A percentile compares a stretch with the other conserved stretches of the same genome.
Evolutionary conservation across 2,329 filamentous ascomycete species (phyloP).

Genomic region (Cordyceps cicadae): DNA sequence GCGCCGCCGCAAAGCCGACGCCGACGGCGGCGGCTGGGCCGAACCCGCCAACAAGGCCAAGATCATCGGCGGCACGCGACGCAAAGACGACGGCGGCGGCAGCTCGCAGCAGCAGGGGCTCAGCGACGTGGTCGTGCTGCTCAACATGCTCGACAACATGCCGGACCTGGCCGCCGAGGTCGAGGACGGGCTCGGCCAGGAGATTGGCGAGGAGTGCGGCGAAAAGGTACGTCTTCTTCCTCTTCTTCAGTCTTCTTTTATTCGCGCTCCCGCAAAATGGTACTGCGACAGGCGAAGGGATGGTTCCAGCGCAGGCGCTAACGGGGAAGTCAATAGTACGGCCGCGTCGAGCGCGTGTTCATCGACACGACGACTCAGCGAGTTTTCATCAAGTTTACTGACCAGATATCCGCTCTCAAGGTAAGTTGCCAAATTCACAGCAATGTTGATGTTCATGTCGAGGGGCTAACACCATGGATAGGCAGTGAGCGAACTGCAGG

Average conservation of each 20-base stretch:
- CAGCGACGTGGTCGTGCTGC: slow-evolving; percentile 74
- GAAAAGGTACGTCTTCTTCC: slow-evolving; percentile 50
- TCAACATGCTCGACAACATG: slow-evolving; percentile 80
- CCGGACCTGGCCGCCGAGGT: slow-evolving; percentile 69
- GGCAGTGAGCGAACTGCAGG: slow-evolving; percentile 86
- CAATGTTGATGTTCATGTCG: neutral
- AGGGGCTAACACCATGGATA: slow-evolving; percentile 24
- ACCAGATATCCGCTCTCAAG: slow-evolving; percentile 71
- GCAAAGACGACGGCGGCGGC: neutral
- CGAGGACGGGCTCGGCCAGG: slow-evolving; percentile 68
- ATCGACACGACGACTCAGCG: slow-evolving; percentile 57
- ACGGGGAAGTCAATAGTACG: slow-evolving; percentile 49
- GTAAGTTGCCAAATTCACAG: slow-evolving; percentile 34
- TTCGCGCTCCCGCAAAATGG: too few species aligned
- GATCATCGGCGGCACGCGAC: slow-evolving; percentile 67
- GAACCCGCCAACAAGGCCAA: slow-evolving; percentile 62
- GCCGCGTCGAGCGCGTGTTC: slow-evolving; percentile 70
- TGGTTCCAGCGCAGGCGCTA: neutral
- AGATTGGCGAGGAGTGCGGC: slow-evolving; percentile 90
- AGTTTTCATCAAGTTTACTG: slow-evolving; percentile 92
- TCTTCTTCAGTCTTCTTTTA: neutral
- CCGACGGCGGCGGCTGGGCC: slow-evolving; percentile 70
- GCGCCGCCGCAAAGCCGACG: slow-evolving; percentile 67
- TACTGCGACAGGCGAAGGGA: neutral
- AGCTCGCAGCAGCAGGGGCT: slow-evolving; percentile 59